Percentiles rank a stretch among this genome's conserved stretches.
Conservation (phyloP, 805 yeast genomes). For the Lipomyces kockii region DNA sequence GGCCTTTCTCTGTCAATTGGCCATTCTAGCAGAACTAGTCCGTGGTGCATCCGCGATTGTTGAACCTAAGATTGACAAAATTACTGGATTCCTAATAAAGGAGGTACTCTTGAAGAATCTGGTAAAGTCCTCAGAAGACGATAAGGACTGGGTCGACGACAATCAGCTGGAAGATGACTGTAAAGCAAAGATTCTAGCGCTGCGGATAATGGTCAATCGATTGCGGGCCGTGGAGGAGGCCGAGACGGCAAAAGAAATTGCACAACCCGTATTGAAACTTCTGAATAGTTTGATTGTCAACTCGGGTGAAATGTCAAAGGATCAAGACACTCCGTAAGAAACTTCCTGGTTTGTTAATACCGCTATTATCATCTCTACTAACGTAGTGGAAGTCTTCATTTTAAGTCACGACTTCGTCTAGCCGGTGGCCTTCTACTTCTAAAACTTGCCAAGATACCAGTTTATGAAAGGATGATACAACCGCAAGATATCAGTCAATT, state of each 20-base stretch:
- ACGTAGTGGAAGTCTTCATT: constrained; percentile 43
- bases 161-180: constrained; percentile 50
- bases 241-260: constrained; percentile 51
- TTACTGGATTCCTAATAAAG: constrained; percentile 64
- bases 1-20: constrained; percentile 59
- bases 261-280: constrained; percentile 69
- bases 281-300: constrained; percentile 68
- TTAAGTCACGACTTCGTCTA: constrained; percentile 65
- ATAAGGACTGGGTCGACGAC: constrained; percentile 56
- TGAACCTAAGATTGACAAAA: constrained; percentile 59
- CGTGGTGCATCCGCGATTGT: constrained; percentile 54
- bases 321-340: constrained; percentile 56
- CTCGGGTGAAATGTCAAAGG: constrained; percentile 68
- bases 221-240: constrained; percentile 49
- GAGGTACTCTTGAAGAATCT: constrained; percentile 63
- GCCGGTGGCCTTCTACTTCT: constrained; percentile 69
- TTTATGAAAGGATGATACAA: constrained; percentile 57
- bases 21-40: constrained; percentile 65
- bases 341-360: neutral
- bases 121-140: constrained; percentile 38
- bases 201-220: constrained; percentile 65
- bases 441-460: constrained; percentile 63
- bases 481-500: constrained; percentile 59
- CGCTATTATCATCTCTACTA: neutral
- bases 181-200: constrained; percentile 55